A percentile compares a stretch with the other conserved stretches of the same genome.
phyloP scores from a whole-genome alignment of 2,329 filamentous ascomycete genomes.

The Calonectria pseudoturangicola region DNA sequence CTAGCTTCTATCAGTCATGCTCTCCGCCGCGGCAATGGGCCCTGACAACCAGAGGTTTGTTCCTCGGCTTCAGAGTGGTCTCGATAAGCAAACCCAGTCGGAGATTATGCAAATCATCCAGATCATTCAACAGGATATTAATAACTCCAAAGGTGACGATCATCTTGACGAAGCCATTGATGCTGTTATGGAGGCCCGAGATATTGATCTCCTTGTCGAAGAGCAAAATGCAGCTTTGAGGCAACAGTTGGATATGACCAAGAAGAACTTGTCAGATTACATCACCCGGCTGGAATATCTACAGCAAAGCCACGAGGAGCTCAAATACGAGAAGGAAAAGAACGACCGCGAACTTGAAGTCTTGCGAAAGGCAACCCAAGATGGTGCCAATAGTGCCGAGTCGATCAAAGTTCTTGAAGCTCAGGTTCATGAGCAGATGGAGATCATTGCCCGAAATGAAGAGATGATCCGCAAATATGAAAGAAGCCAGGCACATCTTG shows the following conservation, averaged over 20 bases:
- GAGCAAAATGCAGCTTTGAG: conserved; percentile 72
- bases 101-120: conserved; percentile 68
- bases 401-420: conserved; percentile 73
- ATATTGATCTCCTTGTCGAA: conserved; percentile 74
- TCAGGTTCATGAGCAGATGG: conserved; percentile 79
- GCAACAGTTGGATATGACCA: conserved; percentile 71
- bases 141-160: conserved; percentile 60
- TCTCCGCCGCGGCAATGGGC: conserved; percentile 76
- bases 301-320: conserved; percentile 77
- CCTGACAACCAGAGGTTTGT: conserved; percentile 74
- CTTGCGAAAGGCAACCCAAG: conserved; percentile 68
- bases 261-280: conserved; percentile 75
- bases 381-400: conserved; percentile 71
- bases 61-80: conserved; percentile 62
- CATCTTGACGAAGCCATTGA: conserved; percentile 63
- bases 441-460: conserved; percentile 79
- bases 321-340: conserved; percentile 78
- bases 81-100: conserved; percentile 65
- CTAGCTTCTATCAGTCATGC: conserved; percentile 77
- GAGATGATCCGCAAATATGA: conserved; percentile 69
- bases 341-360: conserved; percentile 73
- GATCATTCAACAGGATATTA: conserved; percentile 63
- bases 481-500: conserved; percentile 70
- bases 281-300: conserved; percentile 76
- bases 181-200: conserved; percentile 66